These are phyloP conservation scores for Arthonia radiata DNA, from an alignment of 495 filamentous ascomycete genomes.

Conservation along the genomic window DNA sequence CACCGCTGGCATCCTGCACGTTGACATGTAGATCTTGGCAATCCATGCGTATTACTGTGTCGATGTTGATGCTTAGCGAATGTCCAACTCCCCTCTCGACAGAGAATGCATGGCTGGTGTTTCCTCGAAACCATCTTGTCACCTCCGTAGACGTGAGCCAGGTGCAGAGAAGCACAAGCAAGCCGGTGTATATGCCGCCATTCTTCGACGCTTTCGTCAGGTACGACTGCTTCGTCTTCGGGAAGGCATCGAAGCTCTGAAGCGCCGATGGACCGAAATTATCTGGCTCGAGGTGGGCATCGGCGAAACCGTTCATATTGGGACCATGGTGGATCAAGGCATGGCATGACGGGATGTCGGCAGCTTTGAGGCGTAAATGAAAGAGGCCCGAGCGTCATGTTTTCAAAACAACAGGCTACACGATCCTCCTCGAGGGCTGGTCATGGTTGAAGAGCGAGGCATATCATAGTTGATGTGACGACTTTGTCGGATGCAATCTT, in stretches of 20 bases:
- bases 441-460: no score
- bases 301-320: conserved; percentile 55
- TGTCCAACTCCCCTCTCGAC: conserved; percentile 86
- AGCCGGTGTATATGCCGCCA: conserved; percentile 82
- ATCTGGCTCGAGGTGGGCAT: conserved; percentile 48
- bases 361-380: no score
- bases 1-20: conserved; percentile 85
- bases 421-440: no score
- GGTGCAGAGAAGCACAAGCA: conserved; percentile 45
- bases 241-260: conserved; percentile 89
- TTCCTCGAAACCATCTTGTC: conserved; percentile 55
- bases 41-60: conserved; percentile 76
- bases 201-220: conserved; percentile 50
- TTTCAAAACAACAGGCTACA: no score
- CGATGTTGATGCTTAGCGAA: conserved; percentile 78
- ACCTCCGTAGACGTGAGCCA: conserved; percentile 57
- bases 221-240: conserved; percentile 91
- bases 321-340: no score
- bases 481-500: no score
- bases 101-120: conserved; percentile 66
- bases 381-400: no score
- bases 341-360: no score
- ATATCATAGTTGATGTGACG: no score
- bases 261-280: conserved; percentile 53
- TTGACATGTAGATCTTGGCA: conserved; percentile 82